phyloP scores from a whole-genome alignment of 2,329 filamentous ascomycete genomes.

The Periconia macrospinosa region DNA sequence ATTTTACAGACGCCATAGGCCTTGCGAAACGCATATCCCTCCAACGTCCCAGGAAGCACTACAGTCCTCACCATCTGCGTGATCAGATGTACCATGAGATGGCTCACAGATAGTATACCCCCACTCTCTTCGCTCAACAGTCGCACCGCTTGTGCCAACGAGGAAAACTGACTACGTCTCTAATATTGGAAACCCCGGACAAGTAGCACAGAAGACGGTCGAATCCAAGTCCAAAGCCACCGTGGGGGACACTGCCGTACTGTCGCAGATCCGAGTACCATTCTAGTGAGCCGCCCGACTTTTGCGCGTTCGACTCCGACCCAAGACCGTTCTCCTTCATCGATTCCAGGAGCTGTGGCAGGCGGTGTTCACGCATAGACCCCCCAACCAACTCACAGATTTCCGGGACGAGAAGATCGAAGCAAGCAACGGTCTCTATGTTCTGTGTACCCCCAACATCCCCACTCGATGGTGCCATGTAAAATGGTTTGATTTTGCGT shows the following conservation, averaged over 20 bases:
- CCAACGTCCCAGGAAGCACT: too few relatives aligned
- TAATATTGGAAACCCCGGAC: constrained; percentile 76
- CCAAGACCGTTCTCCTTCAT: constrained; percentile 70
- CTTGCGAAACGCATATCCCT: too few relatives aligned
- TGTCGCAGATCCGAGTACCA: constrained; percentile 90
- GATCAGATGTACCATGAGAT: not conserved
- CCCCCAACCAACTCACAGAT: constrained; percentile 86
- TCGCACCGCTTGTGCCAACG: constrained; percentile 65
- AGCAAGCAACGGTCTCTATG: constrained; percentile 74
- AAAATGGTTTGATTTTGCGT: constrained; percentile 87
- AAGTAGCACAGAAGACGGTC: constrained; percentile 85
- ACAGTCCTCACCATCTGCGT: too few relatives aligned
- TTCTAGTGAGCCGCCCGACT: constrained; percentile 55
- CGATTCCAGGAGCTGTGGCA: constrained; percentile 65
- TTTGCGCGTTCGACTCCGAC: too few relatives aligned
- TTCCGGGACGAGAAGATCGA: constrained; percentile 84
- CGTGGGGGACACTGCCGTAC: constrained; percentile 90
- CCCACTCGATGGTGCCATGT: constrained; percentile 63
- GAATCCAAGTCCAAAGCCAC: constrained; percentile 88
- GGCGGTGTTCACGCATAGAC: constrained; percentile 82
- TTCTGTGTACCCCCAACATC: constrained; percentile 10
- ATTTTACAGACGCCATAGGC: too few relatives aligned
- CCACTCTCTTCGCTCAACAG: constrained; percentile 37
- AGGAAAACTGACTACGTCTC: constrained; percentile 85
- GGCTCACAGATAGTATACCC: not conserved